Conservation (phyloP, 495 filamentous ascomycete genomes). For the Penicillium tannophilum region DNA sequence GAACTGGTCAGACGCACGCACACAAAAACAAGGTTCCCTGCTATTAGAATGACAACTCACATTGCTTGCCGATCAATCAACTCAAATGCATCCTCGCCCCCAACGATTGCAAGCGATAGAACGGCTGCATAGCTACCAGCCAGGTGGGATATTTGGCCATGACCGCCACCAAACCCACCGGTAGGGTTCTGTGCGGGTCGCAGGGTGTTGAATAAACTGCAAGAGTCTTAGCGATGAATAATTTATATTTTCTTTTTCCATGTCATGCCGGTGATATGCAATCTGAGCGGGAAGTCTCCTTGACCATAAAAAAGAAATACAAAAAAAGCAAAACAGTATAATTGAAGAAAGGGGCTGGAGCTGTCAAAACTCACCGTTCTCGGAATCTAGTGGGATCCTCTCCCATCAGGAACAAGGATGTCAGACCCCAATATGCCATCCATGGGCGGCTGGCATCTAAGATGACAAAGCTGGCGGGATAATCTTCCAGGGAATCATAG, state of each 20-base stretch:
- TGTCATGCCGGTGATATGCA: constrained; percentile 4
- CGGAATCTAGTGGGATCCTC: constrained; percentile 72
- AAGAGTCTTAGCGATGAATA: constrained; percentile 11
- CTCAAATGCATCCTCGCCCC: constrained; percentile 68
- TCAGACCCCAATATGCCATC: constrained; percentile 90
- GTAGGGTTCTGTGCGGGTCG: constrained; percentile 75
- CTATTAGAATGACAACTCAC: constrained; percentile 42
- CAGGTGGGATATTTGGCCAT: constrained; percentile 83
- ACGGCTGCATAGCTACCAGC: constrained; percentile 86
- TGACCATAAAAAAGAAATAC: constrained; percentile 10
- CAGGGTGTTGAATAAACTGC: constrained; percentile 69
- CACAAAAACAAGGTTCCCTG: constrained; percentile 8
- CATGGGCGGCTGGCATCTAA: constrained; percentile 87
- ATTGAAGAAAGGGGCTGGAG: constrained; percentile 11
- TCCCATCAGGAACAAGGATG: constrained; percentile 70
- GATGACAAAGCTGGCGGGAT: constrained; percentile 65
- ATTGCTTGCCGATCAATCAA: constrained; percentile 79
- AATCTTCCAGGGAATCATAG: constrained; percentile 60
- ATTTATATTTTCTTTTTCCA: neutral
- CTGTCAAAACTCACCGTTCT: constrained; percentile 50
- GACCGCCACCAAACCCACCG: constrained; percentile 94
- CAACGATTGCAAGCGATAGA: constrained; percentile 74
- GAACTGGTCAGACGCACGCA: constrained; percentile 27
- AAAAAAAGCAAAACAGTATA: constrained; percentile 3
- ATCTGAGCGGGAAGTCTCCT: neutral